Conservation (phyloP, 208 protist genomes). For the Crithidia brevicula region DNA sequence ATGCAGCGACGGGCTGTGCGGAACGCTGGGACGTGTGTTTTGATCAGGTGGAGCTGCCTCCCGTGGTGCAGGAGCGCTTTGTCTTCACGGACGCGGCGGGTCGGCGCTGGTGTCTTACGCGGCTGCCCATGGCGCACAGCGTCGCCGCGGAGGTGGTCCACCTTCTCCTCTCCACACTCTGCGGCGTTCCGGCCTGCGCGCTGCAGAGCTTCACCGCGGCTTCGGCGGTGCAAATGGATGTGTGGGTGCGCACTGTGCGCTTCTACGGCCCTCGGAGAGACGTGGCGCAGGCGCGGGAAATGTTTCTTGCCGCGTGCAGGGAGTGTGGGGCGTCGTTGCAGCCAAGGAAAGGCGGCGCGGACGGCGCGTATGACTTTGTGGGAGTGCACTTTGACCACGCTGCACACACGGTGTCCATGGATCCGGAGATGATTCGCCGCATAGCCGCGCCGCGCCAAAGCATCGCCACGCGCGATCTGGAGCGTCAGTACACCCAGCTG, state of each 20-base stretch:
- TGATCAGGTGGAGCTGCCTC: slow-evolving; percentile 12
- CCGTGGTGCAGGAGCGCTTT: slow-evolving; percentile 20
- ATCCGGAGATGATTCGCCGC: not conserved
- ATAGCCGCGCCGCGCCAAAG: not conserved
- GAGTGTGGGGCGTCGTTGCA: slow-evolving; percentile 4
- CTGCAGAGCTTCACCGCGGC: not conserved
- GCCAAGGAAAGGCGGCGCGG: not conserved
- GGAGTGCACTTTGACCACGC: slow-evolving; percentile 20
- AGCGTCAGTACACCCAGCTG: slow-evolving; percentile 28
- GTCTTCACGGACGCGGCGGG: slow-evolving; percentile 19
- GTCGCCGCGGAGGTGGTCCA: slow-evolving; percentile 15
- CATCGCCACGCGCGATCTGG: slow-evolving; percentile 20
- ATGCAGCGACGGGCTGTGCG: slow-evolving; percentile 10
- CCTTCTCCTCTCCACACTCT: slow-evolving; percentile 10
- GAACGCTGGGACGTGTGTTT: not conserved
- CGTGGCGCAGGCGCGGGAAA: not conserved
- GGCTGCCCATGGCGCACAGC: slow-evolving; percentile 19
- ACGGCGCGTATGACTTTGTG: slow-evolving; percentile 9
- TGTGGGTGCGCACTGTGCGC: slow-evolving; percentile 24
- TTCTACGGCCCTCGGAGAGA: slow-evolving; percentile 3
- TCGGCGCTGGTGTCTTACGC: slow-evolving; percentile 22
- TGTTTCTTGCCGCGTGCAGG: slow-evolving; percentile 10
- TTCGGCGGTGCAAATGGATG: slow-evolving; percentile 3
- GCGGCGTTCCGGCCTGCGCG: slow-evolving; percentile 7
- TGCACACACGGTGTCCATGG: slow-evolving; percentile 13